Evolutionary conservation across 352 stramenopile genomes (phyloP).

Genomic region (Phytophthora pseudosyringae): DNA sequence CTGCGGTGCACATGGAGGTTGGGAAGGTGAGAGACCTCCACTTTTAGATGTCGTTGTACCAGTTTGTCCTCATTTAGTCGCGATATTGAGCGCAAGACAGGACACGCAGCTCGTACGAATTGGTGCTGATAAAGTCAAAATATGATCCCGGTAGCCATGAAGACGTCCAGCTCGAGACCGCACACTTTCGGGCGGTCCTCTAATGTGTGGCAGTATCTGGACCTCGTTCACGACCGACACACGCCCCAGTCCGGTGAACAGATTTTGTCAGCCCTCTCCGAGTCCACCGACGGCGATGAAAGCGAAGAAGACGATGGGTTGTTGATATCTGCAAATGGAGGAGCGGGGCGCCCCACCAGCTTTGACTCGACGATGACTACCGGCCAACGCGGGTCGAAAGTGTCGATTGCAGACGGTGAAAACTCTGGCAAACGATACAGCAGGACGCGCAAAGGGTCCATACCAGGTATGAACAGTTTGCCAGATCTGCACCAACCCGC

Average conservation of each 20-base stretch:
- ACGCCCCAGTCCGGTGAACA: slow-evolving; percentile 23
- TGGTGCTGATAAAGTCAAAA: not conserved
- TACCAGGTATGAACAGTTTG: slow-evolving; percentile 45
- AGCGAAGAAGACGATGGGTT: slow-evolving; percentile 22
- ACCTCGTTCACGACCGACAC: slow-evolving; percentile 50
- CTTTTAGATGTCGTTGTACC: slow-evolving; percentile 14
- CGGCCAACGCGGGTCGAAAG: slow-evolving; percentile 9
- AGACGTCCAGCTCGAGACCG: slow-evolving; percentile 28
- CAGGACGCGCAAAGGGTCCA: slow-evolving; percentile 14
- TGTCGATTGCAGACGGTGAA: not conserved
- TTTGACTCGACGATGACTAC: not conserved
- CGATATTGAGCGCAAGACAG: not conserved
- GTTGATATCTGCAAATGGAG: not conserved
- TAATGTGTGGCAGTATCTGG: slow-evolving; percentile 79
- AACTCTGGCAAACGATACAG: not conserved
- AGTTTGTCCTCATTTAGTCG: slow-evolving; percentile 5
- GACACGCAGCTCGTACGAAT: not conserved
- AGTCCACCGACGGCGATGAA: slow-evolving; percentile 9
- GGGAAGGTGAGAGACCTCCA: not conserved
- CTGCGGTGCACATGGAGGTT: too few relatives aligned
- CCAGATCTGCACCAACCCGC: slow-evolving; percentile 38
- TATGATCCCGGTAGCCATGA: slow-evolving; percentile 22
- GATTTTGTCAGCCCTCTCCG: slow-evolving; percentile 9
- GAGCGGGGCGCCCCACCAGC: not conserved
- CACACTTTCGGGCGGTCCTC: slow-evolving; percentile 70